Base-by-base conservation (phyloP, 257 asterid species). In the Solanum bukasovii region DNA sequence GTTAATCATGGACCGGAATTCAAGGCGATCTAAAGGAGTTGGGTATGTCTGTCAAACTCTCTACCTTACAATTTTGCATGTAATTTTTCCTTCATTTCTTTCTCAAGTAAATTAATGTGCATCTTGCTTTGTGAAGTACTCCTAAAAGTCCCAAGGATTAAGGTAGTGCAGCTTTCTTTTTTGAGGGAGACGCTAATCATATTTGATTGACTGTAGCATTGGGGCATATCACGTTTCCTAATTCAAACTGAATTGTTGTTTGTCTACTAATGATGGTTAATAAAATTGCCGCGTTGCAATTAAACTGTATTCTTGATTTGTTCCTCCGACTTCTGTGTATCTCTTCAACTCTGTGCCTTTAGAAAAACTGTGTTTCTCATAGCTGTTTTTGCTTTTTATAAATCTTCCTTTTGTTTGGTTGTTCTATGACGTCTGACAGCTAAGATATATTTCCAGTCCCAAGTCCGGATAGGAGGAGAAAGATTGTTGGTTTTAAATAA, bases 11-110 rank as follows among this genome's bases (percentile, higher is more conserved):
- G 99, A 97, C 91, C 93, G 99, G 33, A 97, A 97, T 91, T 96
- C 99, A 42, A 95, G 99, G 92, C 92, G 98, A 83, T 97, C 99
- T 67, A 97, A 97, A 91, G 99, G 99, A 93, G 99, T 97, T 40
- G 99, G 99, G 99, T 97, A 96, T 86, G 98, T 90, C 86, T 42
- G 83, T 37, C 42, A 81, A 61, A 84, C 13, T 44, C 40, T 67
- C 13, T 12, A 78, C 63, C 31, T n/a, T 38, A 23, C 83, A 23
- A 49, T 82, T 49, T 49, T 82, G 31, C 21, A 21, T 49, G 27
- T 31, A 18, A 29, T 49, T 82, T 49, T 29, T 82, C 59, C 44
- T 82, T 49, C 18, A 77, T 82, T 82, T 31, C 85, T 81, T 81
- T 81, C 71, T 82, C n/a, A 18, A 49, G 86, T 82, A 10, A 46